A percentile compares a stretch with the other conserved stretches of the same genome.
Conservation (phyloP, 257 asterid genomes). For the Parsonsia alboflavescens region DNA sequence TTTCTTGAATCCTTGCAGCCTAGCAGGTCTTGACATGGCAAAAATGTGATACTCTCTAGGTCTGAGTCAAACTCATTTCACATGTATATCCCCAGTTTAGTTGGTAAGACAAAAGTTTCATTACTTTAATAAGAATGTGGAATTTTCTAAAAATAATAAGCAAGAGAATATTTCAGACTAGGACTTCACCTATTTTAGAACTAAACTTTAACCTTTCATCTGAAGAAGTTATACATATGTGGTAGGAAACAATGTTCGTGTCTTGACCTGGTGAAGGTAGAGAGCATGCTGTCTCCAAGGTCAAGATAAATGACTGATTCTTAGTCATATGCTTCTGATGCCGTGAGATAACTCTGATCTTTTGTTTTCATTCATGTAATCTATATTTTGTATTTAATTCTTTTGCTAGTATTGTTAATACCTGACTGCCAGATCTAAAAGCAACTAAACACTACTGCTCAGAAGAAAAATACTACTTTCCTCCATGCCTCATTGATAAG, state of each 20-base stretch:
- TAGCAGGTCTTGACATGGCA: no score
- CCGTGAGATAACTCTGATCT: background rate
- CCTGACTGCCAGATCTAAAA: background rate
- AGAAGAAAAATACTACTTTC: no score
- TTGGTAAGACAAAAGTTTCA: background rate
- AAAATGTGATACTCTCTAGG: no score
- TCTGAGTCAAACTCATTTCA: no score
- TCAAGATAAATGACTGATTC: background rate
- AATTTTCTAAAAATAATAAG: background rate
- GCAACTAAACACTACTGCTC: background rate
- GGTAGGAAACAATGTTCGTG: background rate
- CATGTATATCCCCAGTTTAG: background rate
- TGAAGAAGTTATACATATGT: background rate
- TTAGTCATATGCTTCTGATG: background rate
- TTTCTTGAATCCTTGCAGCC: no score
- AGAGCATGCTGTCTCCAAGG: background rate
- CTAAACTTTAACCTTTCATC: background rate
- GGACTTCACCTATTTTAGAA: background rate
- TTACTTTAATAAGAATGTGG: background rate
- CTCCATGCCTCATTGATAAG: no score
- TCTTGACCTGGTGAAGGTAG: background rate
- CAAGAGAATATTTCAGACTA: background rate
- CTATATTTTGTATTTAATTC: no score
- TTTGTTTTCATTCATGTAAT: background rate
- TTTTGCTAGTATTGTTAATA: background rate